A percentile compares a stretch with the other conserved stretches of the same genome.
Conservation (phyloP, 306 rosid species). For the Prinsepia uniflora region DNA sequence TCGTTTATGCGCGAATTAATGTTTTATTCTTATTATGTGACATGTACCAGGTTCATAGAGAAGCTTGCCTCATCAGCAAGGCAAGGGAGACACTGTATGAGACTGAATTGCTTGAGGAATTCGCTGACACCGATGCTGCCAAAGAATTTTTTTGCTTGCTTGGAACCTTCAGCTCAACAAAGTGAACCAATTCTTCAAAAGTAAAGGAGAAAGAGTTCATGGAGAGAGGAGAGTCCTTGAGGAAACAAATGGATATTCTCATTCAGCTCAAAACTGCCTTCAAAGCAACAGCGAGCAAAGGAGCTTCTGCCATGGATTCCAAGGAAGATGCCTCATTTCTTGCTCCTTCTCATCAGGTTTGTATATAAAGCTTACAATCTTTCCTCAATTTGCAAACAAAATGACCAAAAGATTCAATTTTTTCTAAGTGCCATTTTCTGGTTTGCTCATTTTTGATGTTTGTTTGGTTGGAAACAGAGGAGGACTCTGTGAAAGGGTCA, state of each 20-base stretch:
- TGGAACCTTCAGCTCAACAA: slow-evolving; percentile 86
- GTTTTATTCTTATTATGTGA: neutral
- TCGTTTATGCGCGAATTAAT: neutral
- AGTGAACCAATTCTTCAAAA: slow-evolving; percentile 75
- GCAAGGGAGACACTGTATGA: slow-evolving; percentile 81
- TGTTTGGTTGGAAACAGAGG: slow-evolving; percentile 47
- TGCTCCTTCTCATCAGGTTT: slow-evolving; percentile 75
- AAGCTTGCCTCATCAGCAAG: slow-evolving; percentile 76
- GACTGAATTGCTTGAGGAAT: slow-evolving; percentile 80
- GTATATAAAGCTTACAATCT: slow-evolving; percentile 11
- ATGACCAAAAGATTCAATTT: neutral
- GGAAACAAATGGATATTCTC: slow-evolving; percentile 80
- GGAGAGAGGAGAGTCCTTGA: slow-evolving; percentile 81
- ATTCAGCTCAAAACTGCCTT: slow-evolving; percentile 54
- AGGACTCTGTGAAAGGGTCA: slow-evolving; percentile 68
- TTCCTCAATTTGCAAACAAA: neutral
- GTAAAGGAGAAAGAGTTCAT: slow-evolving; percentile 81
- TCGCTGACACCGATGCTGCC: slow-evolving; percentile 71
- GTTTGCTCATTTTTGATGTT: slow-evolving; percentile 1
- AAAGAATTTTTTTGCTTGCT: slow-evolving; percentile 76
- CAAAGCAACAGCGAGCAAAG: slow-evolving; percentile 43
- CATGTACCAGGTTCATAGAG: slow-evolving; percentile 63
- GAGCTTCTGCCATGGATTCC: slow-evolving; percentile 39
- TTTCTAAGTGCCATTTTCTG: neutral
- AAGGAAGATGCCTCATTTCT: slow-evolving; percentile 74